Evolutionary conservation across 2,329 filamentous ascomycete species (phyloP), one percentile per base, ranked within the genome.

Genomic region (Neonectria punicea): DNA sequence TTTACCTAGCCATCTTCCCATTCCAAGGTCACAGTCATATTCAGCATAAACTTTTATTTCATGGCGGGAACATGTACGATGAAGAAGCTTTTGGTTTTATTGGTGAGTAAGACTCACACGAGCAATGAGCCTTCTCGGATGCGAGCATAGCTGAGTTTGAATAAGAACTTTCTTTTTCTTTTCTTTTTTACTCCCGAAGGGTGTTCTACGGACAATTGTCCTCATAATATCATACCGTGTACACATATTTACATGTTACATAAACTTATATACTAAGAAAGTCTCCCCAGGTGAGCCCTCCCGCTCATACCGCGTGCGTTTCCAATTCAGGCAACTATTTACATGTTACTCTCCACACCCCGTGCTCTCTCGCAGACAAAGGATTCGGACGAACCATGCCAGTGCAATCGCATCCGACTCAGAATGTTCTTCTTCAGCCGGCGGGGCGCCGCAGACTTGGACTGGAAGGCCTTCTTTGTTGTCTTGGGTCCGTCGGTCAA

Each of bases 11-110:
- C 51, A 43, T 59, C 66, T 64, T 60, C 55, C 47, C 25, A 54
- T 57, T 63, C 54, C 30, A 44, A 56, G 67, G 49, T 25, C 32
- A 47, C 43, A 44, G 34, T 66, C 51, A 59, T 60, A 64, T 56
- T 58, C 58, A 69, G 67, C 61, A 68, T 67, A 68, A 59, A 60
- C 53, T 59, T 16, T 58, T 59, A 59, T 36, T 39, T 20, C 10
- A 50, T 39, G 53, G 58, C 60, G 61, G 64, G 46, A 44, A 67
- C 49, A 47, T 69, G 63, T 64, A 58, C 36, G 56, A 62, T 56
- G 56, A 32, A 53, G 18, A 20, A 14, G 4, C 9, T 63, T 20
- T 54, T 13, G 14, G 9, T 63, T 20, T 54, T 50, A 54, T 61
- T 51, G 43, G n/a, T 44, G 55, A 60, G 43, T 64, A 54, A 53